Conservation (phyloP, 768 basidiomycete genomes). For the Ramaria sp. region DNA sequence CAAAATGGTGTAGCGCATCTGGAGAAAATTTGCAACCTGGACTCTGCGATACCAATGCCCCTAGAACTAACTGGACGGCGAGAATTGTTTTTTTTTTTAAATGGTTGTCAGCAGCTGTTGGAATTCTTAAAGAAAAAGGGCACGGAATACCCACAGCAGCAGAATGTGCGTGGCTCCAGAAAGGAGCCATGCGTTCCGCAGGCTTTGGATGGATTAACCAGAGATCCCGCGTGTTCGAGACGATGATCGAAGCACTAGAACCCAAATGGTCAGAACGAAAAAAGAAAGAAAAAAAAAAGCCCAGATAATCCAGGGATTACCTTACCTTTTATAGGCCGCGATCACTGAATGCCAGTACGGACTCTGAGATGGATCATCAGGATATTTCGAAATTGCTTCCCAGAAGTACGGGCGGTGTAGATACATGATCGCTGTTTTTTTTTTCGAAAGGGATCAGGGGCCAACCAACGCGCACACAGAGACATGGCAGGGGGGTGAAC, state of each 20-base stretch:
- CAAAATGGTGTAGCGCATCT: conserved; percentile 1
- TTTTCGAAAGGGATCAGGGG: neutral
- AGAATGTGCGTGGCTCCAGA: conserved; percentile 8
- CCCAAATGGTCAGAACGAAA: no score
- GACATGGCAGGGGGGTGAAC: neutral
- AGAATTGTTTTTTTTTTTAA: neutral
- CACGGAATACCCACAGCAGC: conserved; percentile 1
- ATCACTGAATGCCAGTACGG: conserved; percentile 1
- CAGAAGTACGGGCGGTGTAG: conserved; percentile 2
- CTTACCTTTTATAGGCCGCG: neutral
- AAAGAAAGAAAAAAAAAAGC: no score
- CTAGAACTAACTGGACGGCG: neutral
- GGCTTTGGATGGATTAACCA: neutral
- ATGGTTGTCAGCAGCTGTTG: neutral
- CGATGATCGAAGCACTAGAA: neutral
- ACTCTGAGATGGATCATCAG: neutral
- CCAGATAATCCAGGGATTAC: no score
- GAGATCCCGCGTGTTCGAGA: neutral
- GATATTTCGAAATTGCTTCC: neutral
- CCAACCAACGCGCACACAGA: neutral
- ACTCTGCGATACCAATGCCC: neutral
- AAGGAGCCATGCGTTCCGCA: conserved; percentile 4
- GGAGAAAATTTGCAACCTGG: neutral
- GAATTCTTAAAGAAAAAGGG: neutral
- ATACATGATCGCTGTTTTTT: conserved; percentile 3